Base-by-base conservation (phyloP, 2,329 filamentous ascomycete species). In the Ophiostoma ulmi region DNA sequence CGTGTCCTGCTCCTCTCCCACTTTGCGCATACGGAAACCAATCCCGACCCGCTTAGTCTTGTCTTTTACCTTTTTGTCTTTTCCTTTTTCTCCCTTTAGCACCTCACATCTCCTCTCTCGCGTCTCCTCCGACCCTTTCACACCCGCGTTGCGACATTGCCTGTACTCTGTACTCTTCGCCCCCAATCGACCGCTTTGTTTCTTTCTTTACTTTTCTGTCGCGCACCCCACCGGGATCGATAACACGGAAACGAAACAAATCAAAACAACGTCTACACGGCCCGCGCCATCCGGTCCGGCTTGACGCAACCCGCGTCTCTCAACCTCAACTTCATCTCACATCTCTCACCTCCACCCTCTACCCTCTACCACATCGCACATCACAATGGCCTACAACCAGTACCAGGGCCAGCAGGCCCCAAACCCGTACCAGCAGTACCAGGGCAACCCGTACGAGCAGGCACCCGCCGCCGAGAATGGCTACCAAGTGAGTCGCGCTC, bases 391-490 rank as follows among this genome's bases (percentile, higher is more conserved):
- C 75, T 86, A 88, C 81, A 81, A 83, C 74, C 85, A 86, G 76
- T 89, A 90, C 78, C 82, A 71, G 69, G 70, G 69, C 69, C 71
- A 72, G 68, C 71, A 64, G 64, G 69, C 67, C 67, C 67, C 52
- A 39, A 71, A 72, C 58, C 68, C 68, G 38, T 73, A 72, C 72
- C 31, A 71, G 70, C 67, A 66, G 67, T 72, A 71, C 68, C 68
- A 85, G 74, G 84, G 86, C 73, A 90, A 91, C 77, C 89, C 88
- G 55, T 91, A 91, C 78, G 82, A 85, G 73, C 82, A 85, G 77
- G 83, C 79, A 67, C 81, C 84, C 3, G 76, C 78, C 71, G 81
- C 83, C 71, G 84, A 84, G 77, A 77, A 80, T 72, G 82, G 81
- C 70, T 81, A 85, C 72, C 82, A 82, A 64, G 75, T 79, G 77